Evolutionary conservation across 768 basidiomycete species (phyloP), one percentile per base, ranked within the genome.

Genomic region (Melanogaster broomeanus): DNA sequence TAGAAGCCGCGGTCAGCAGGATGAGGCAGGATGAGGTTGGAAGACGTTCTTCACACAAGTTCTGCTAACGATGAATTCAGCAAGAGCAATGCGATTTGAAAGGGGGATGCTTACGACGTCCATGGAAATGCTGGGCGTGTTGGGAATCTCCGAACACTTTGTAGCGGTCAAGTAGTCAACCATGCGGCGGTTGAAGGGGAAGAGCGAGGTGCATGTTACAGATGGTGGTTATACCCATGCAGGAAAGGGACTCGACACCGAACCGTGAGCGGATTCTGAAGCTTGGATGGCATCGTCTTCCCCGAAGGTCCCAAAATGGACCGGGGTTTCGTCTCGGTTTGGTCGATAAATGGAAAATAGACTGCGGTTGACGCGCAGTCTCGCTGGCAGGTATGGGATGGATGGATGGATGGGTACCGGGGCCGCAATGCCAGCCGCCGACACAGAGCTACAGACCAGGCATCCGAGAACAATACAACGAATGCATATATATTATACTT

Each of bases 181-280:
- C 97, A 98, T 98, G 65, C 95, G 92, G 59, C 76, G 70, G 78
- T 98, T 99, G 86, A 90, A 98, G 63, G 97, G 97, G 92, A 99
- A 99, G 61, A 98, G 74, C 16, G 96, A 98, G 19, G 97, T 98
- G 10, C 96, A 98, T 99, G 84, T 98, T 99, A 74, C 96, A 98
- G 65, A 99, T 96, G 19, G 96, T 98, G 46, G 93, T 96, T 95
- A 98, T 97, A 73, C 96, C 96, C 42, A 96, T 99, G 82, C 90
- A 93, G 42, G 94, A 97, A 54, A 99, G 83, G 30, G 93, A 93
- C 67, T 96, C 89, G 56, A 98, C 89, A 80, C 96, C 96, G 65
- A 93, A 73, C n/a, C n/a, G n/a, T n/a, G n/a, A n/a, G n/a, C n/a
- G n/a, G n/a, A n/a, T n/a, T n/a, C n/a, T n/a, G 58, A 28, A 57